A percentile compares a stretch with the other conserved stretches of the same genome.
Conservation (phyloP, 2,329 filamentous ascomycete species). For the Didymella exigua region DNA sequence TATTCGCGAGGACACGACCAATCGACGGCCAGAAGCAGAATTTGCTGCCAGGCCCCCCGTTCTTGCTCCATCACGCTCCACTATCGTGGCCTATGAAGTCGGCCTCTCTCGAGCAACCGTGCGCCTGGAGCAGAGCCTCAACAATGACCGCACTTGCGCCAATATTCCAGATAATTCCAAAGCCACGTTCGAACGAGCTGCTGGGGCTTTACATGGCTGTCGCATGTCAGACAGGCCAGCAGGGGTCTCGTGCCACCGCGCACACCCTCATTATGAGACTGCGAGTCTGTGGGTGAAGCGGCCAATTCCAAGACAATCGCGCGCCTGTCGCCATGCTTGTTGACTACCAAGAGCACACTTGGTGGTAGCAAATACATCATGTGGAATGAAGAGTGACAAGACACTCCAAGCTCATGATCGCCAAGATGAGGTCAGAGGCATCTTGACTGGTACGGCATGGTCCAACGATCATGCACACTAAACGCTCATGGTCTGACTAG, state of each 20-base stretch:
- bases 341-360: not conserved
- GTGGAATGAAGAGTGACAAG: conserved; percentile 2
- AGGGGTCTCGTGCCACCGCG: conserved; percentile 3
- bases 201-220: conserved; percentile 5
- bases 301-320: not conserved
- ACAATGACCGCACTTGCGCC: conserved; percentile 11
- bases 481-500: conserved; percentile 8
- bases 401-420: conserved; percentile 7
- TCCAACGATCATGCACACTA: conserved; percentile 13
- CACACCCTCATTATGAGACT: not conserved
- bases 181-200: conserved; percentile 4
- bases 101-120: not conserved
- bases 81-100: conserved; percentile 3
- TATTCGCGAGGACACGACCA: conserved; percentile 15
- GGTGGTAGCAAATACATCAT: not conserved
- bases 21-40: conserved; percentile 34
- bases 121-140: conserved; percentile 18
- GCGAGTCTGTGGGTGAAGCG: not conserved
- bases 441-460: not conserved
- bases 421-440: conserved; percentile 18
- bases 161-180: conserved; percentile 3
- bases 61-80: conserved; percentile 15
- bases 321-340: not conserved
- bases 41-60: conserved; percentile 19
- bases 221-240: conserved; percentile 7